Percentiles rank a stretch among this genome's conserved stretches.
Evolutionary conservation across 306 rosid genomes (phyloP).

Genomic region (Fagus crenata): DNA sequence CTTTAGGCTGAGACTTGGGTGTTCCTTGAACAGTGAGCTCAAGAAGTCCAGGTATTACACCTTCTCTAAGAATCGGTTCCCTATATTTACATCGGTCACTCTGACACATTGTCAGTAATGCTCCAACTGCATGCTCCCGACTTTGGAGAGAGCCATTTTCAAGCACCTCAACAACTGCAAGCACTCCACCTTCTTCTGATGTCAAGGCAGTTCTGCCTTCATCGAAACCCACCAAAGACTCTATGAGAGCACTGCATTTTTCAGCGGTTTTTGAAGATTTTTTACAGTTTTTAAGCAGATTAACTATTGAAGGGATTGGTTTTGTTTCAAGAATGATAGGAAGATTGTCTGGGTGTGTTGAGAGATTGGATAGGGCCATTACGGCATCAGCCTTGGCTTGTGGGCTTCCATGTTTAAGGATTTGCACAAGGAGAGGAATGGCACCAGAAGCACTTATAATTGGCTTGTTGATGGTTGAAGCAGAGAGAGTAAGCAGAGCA

Average conservation of each 20-base stretch:
- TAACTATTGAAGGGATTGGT: constrained; percentile 65
- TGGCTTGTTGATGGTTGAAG: constrained; percentile 78
- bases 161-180: constrained; percentile 88
- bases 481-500: constrained; percentile 85
- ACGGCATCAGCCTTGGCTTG: constrained; percentile 90
- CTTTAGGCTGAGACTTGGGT: constrained; percentile 80
- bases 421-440: constrained; percentile 82
- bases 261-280: constrained; percentile 89
- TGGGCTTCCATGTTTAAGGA: constrained; percentile 68
- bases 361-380: constrained; percentile 95
- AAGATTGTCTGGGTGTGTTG: constrained; percentile 63
- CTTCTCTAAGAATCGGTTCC: constrained; percentile 90
- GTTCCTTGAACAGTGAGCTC: constrained; percentile 98
- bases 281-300: constrained; percentile 66
- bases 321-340: constrained; percentile 54
- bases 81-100: constrained; percentile 82
- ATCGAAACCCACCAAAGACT: constrained; percentile 67
- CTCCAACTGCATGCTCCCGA: constrained; percentile 85
- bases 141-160: constrained; percentile 87
- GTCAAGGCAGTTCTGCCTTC: constrained; percentile 75
- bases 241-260: constrained; percentile 83
- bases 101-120: constrained; percentile 77
- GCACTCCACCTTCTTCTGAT: constrained; percentile 87
- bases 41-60: constrained; percentile 94
- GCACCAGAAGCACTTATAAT: constrained; percentile 76